Evolutionary conservation across 2,329 filamentous ascomycete species (phyloP), one percentile per base, ranked within the genome.

Genomic region (Ophiosphaerella korrae): DNA sequence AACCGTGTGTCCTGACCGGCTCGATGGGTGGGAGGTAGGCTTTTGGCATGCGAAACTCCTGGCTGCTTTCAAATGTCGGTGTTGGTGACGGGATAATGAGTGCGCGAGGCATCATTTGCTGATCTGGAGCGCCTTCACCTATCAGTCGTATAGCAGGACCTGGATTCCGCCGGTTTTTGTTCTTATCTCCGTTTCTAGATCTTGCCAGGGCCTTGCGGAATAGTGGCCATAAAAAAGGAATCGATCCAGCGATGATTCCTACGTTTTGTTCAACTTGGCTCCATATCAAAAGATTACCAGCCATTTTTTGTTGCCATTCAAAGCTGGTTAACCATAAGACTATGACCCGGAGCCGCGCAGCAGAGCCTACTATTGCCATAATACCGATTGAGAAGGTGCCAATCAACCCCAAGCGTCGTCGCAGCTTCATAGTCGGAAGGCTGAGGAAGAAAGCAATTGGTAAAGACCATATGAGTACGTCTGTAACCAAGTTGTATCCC

Each of bases 371-470:
- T 12, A 73, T 60, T 12, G 68, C 67, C 3, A 71, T 14, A 39
- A 70, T 58, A 7, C 70, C 68, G 45, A 72, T 53, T 14, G 67
- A 67, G 57, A 72, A 72, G 40, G 68, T 69, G 32, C 55, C 65
- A 7, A 63, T 34, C n/a, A 86, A 73, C 1, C 79, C 81, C 12
- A 80, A 62, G 57, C 82, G 82, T 42, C 81, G 78, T 4, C 72
- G 70, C 0, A 55, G 53, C 0, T 78, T 76, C 36, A 82, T 79
- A 24, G 42, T 57, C 46, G 77, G 74, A 1, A 83, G 71, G 4
- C 72, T 72, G 2, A 74, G 60, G 44, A 80, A 69, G 58, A 80
- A 73, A 1, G 75, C 70, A 4, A 80, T 72, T 0, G 78, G 78
- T 2, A 79, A 57, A 5, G 5, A 42, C 40, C 40, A 42, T 29